Evolutionary conservation across 1,284 basidiomycete species (phyloP), one percentile per base, ranked within the genome.

Genomic region (Lentinus polychrous): DNA sequence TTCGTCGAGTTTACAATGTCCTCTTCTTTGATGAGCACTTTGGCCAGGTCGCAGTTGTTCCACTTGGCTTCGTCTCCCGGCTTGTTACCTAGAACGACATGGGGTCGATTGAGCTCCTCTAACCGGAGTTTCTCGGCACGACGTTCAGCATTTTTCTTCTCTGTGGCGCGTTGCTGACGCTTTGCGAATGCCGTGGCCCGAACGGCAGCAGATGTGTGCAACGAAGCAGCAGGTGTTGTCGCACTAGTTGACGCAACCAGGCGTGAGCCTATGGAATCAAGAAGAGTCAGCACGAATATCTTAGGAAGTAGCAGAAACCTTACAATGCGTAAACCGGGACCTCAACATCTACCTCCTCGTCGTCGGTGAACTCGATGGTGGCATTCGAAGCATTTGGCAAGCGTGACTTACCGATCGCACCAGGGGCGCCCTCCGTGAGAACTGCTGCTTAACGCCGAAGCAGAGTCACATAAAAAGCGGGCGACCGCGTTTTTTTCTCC

Each of bases 61-160:
- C 87, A 91, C 61, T 79, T 81, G 50, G 67, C 60, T 48, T 82
- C 77, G 51, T 85, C 76, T 47, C 75, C 75, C 4, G 76, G 71
- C 36, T 78, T 73, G 18, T 76, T 78, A 3, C 91, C 91, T 1
- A 91, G 78, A 6, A 93, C 75, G 45, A 85, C 77, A 56, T 86
- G 83, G 11, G 90, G 82, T 23, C 72, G 71, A 41, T 64, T 67
- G 5, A 70, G 68, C 0, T 73, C 69, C 3, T 68, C 72, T 34
- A 64, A 57, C 39, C 65, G 63, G 37, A 63, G 62, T 17, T 72
- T 70, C 53, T 79, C 71, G 20, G 67, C 67, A 51, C 75, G 75
- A 41, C 66, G 66, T 49, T 72, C 63, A 40, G 76, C 62, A 59
- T 83, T 85, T 38, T 67, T 65, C 60, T 81, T 78, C 49, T 74